Percentiles rank a stretch among this genome's conserved stretches.
phyloP scores from a whole-genome alignment of 352 stramenopile species.

The Globisporangium paroecandrum region DNA sequence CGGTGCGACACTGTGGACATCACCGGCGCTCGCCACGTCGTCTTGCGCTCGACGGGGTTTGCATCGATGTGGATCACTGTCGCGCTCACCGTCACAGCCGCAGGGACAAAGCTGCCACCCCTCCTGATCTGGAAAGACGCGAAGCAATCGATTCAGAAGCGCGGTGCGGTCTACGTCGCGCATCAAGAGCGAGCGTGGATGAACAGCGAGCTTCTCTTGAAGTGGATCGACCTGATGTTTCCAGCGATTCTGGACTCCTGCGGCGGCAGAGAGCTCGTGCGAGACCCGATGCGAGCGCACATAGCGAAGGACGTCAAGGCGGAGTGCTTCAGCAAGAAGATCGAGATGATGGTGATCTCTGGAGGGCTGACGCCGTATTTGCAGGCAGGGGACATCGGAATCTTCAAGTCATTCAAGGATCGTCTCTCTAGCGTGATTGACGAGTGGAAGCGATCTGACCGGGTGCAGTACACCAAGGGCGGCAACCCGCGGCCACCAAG shows the following conservation, averaged over 20 bases:
- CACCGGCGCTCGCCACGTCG: slow-evolving; percentile 20
- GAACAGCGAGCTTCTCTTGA: slow-evolving; percentile 4
- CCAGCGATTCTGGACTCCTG: slow-evolving; percentile 7
- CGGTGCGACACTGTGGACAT: slow-evolving; percentile 18
- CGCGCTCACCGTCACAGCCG: neutral
- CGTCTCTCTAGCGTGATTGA: slow-evolving; percentile 2
- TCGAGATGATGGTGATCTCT: neutral
- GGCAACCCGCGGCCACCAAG: slow-evolving; percentile 9
- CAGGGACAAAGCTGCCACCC: slow-evolving; percentile 1
- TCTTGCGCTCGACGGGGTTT: slow-evolving; percentile 23
- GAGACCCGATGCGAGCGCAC: neutral
- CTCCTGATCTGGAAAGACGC: slow-evolving; percentile 7
- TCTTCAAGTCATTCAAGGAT: slow-evolving; percentile 14
- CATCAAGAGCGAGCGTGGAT: slow-evolving; percentile 5
- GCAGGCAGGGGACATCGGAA: slow-evolving; percentile 3
- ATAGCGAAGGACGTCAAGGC: slow-evolving; percentile 1
- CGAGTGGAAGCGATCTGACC: neutral
- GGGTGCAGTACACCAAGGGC: neutral
- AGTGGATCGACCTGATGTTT: slow-evolving; percentile 5
- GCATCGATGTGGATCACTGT: slow-evolving; percentile 5
- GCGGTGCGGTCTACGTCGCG: neutral
- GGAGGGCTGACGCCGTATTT: slow-evolving; percentile 9
- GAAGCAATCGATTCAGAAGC: slow-evolving; percentile 8
- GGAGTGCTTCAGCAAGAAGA: neutral
- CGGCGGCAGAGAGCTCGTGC: neutral